Evolutionary conservation across 345 rosid genomes (phyloP), one percentile per base, ranked within the genome.

Genomic region (Brassica nigra): DNA sequence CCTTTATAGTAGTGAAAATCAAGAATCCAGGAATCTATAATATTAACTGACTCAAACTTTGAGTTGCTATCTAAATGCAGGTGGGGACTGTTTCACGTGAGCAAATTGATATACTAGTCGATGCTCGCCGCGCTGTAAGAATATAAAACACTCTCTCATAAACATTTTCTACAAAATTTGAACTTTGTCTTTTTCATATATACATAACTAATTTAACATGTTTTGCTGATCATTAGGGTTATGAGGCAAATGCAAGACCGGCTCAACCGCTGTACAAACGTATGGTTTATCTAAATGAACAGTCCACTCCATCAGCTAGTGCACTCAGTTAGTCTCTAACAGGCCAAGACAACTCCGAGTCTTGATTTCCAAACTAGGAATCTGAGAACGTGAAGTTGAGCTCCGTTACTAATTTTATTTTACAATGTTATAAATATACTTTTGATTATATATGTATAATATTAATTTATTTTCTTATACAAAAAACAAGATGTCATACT

Each of bases 1-100:
- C 8, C 39, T 34, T 34, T 34, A 34, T 34, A 34, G 8, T 34
- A 6, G 8, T 34, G 39, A 34, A 34, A 34, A 34, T 34, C 39
- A 34, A 34, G 39, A 23, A 23, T 23, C 27, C 27, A 23, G 27
- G 27, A 59, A 23, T 10, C 33, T 54, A 16, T 54, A 15, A 44
- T 4, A 70, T 15, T 6, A 14, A 9, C 18, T 10, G 6, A 37
- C 36, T 1, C 9, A 42, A 68, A 14, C 12, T 4, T 20, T 4
- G 49, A 36, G 16, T 75, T 14, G 28, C 62, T n/a, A 0, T 16
- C 37, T 18, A 54, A 57, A 66, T 65, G 61, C 57, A 88, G 97
- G 87, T 87, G 55, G 87, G 88, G 77, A 90, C 97, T 30, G 93
- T 85, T 33, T 87, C 97, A 30, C 85, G 86, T 85, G 76, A 87